A percentile compares a stretch with the other conserved stretches of the same genome.
These are phyloP conservation scores for Boletus rubroflammeus DNA, from an alignment of 768 basidiomycete genomes.

Conservation along the genomic window DNA sequence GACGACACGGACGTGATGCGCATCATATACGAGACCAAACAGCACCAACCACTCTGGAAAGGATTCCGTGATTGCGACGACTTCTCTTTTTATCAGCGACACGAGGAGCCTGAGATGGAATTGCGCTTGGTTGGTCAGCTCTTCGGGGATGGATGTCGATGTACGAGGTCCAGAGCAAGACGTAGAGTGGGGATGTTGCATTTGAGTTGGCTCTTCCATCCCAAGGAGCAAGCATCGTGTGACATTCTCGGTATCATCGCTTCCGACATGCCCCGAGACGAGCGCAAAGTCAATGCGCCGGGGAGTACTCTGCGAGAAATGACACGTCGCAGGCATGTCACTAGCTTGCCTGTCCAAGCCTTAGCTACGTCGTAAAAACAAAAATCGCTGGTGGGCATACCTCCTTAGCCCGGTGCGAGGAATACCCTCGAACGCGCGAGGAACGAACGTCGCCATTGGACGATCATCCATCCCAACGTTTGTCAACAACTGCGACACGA, in stretches of 20 bases:
- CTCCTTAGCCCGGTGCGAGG: constrained; percentile 16
- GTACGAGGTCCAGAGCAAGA: background rate
- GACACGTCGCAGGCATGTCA: background rate
- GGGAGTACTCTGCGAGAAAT: background rate
- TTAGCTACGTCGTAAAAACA: background rate
- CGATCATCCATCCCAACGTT: background rate
- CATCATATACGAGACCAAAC: constrained; percentile 24
- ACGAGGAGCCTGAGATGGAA: constrained; percentile 15
- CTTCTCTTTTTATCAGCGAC: background rate
- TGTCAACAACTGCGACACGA: constrained; percentile 11
- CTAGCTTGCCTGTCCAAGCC: constrained; percentile 9
- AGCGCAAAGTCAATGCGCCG: constrained; percentile 15
- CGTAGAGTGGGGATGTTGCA: background rate
- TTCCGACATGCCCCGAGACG: background rate
- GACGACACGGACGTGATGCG: constrained; percentile 14
- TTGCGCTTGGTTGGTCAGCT: constrained; percentile 5
- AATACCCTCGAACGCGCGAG: constrained; percentile 15
- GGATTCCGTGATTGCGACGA: background rate
- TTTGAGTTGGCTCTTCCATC: constrained; percentile 5
- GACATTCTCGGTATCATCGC: background rate
- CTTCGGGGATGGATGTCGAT: constrained; percentile 10
- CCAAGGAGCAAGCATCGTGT: constrained; percentile 18
- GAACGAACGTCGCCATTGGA: constrained; percentile 5
- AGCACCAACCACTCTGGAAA: constrained; percentile 28
- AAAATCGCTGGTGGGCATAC: constrained; percentile 3